These are phyloP conservation scores for Phlebopus sp. DNA, from an alignment of 1,284 basidiomycete species.

Conservation along the genomic window DNA sequence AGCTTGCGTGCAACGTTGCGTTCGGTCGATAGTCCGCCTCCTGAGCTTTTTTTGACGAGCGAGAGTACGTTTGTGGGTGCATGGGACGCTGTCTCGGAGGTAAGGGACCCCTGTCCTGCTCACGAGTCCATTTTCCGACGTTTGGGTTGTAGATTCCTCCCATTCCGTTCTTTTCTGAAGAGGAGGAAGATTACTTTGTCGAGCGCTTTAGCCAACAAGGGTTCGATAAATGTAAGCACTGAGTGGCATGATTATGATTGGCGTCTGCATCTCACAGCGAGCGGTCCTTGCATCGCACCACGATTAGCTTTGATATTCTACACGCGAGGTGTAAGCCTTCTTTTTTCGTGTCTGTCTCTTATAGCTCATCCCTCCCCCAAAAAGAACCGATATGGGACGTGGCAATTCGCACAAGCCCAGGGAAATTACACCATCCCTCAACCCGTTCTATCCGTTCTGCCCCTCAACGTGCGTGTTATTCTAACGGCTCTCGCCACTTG, in stretches of 20 bases:
- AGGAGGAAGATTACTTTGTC: slow-evolving; percentile 68
- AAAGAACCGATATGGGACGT: slow-evolving; percentile 48
- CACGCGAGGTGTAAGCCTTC: slow-evolving; percentile 40
- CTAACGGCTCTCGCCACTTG: too few species aligned
- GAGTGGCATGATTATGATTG: background rate
- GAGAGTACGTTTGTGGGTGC: slow-evolving; percentile 47
- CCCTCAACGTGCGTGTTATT: slow-evolving; percentile 42
- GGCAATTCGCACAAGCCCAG: slow-evolving; percentile 49
- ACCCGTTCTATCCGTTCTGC: slow-evolving; percentile 56
- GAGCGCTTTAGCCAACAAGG: slow-evolving; percentile 55
- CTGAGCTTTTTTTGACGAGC: slow-evolving; percentile 50
- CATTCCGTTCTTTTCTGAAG: slow-evolving; percentile 52
- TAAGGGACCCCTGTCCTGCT: too few species aligned
- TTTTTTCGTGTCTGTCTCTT: background rate
- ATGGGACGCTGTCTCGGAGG: slow-evolving; percentile 45
- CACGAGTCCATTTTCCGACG: too few species aligned
- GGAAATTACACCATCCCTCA: slow-evolving; percentile 58
- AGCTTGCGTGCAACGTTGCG: slow-evolving; percentile 54
- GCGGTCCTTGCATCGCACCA: background rate
- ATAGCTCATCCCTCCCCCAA: too few species aligned
- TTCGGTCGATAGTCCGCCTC: slow-evolving; percentile 50
- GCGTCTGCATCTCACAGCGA: background rate
- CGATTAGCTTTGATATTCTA: slow-evolving; percentile 60
- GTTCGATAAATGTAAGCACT: slow-evolving; percentile 55
- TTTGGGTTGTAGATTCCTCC: slow-evolving; percentile 47